Conservation (phyloP, 1,139 yeast species). For the Pneumocystis wakefieldiae region DNA sequence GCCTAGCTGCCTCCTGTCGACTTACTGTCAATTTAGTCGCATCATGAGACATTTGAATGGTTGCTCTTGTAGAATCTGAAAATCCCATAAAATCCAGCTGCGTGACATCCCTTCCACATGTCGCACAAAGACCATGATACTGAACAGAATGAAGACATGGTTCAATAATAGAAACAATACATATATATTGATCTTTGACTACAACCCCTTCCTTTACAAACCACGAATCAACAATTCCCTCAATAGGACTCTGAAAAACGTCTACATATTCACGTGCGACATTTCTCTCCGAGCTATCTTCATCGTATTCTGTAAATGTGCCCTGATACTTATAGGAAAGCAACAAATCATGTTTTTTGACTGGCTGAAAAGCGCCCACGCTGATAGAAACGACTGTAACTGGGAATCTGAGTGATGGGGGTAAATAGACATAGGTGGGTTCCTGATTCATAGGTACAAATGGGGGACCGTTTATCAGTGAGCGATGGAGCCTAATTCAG, state of each 20-base stretch:
- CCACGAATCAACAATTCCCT: slow-evolving; percentile 47
- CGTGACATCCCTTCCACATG: slow-evolving; percentile 57
- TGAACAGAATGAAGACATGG: slow-evolving; percentile 93
- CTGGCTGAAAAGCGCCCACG: slow-evolving; percentile 32
- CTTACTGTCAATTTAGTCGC: slow-evolving; percentile 69
- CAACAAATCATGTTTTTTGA: slow-evolving; percentile 41
- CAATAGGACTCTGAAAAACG: slow-evolving; percentile 69
- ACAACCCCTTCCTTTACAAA: slow-evolving; percentile 48
- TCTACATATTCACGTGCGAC: slow-evolving; percentile 27
- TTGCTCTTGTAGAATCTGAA: slow-evolving; percentile 59
- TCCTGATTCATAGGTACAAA: background rate
- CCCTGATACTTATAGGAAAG: slow-evolving; percentile 53
- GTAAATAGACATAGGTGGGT: background rate
- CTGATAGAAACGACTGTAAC: slow-evolving; percentile 44
- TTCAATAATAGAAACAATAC: slow-evolving; percentile 47
- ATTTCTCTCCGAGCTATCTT: slow-evolving; percentile 17
- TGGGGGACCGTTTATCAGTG: background rate
- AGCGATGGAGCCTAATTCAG: no score
- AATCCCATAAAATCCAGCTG: slow-evolving; percentile 59
- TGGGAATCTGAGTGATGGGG: slow-evolving; percentile 45
- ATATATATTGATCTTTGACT: slow-evolving; percentile 14
- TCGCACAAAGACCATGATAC: slow-evolving; percentile 87
- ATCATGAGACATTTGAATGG: slow-evolving; percentile 81
- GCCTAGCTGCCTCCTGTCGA: slow-evolving; percentile 71
- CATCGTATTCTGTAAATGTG: slow-evolving; percentile 18